These are phyloP conservation scores for Syzygium syzygioides DNA, from an alignment of 441 rosid species.

Conservation along the genomic window DNA sequence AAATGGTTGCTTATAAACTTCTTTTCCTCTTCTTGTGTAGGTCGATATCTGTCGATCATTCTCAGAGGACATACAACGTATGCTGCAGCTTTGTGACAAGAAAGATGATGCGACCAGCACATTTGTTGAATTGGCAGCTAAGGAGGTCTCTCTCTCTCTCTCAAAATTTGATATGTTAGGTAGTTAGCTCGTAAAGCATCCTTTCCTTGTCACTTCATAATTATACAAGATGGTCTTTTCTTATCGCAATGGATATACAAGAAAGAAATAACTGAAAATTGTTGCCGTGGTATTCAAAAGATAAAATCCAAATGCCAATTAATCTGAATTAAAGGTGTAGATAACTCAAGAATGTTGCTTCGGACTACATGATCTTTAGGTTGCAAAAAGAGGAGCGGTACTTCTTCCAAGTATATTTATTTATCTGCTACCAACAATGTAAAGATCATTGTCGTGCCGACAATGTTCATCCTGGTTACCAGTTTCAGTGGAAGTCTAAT, in stretches of 20 bases:
- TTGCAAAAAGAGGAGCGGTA: not conserved
- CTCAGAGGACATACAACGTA: constrained; percentile 39
- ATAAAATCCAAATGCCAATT: not conserved
- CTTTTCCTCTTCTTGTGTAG: constrained; percentile 20
- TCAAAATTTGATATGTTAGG: not conserved
- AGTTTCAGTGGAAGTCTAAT: not conserved
- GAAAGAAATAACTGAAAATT: not conserved
- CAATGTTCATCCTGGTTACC: not conserved
- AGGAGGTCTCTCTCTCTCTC: constrained; percentile 41
- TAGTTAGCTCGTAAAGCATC: not conserved
- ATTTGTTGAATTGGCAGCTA: constrained; percentile 40
- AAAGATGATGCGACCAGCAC: constrained; percentile 64
- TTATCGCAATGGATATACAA: not conserved
- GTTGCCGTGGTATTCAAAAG: not conserved
- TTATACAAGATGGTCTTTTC: not conserved
- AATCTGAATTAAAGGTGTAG: not conserved
- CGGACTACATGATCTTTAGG: not conserved
- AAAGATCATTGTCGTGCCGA: not conserved
- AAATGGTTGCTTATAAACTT: not conserved
- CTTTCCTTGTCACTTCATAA: not conserved
- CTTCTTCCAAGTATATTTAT: not conserved
- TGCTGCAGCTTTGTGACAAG: constrained; percentile 37
- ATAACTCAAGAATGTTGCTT: not conserved
- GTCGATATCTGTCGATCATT: constrained; percentile 41
- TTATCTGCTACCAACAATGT: not conserved